A percentile compares a stretch with the other conserved stretches of the same genome.
These are phyloP conservation scores for Cryphonectria parasitica DNA, from an alignment of 2,329 filamentous ascomycete species.

Conservation along the genomic window DNA sequence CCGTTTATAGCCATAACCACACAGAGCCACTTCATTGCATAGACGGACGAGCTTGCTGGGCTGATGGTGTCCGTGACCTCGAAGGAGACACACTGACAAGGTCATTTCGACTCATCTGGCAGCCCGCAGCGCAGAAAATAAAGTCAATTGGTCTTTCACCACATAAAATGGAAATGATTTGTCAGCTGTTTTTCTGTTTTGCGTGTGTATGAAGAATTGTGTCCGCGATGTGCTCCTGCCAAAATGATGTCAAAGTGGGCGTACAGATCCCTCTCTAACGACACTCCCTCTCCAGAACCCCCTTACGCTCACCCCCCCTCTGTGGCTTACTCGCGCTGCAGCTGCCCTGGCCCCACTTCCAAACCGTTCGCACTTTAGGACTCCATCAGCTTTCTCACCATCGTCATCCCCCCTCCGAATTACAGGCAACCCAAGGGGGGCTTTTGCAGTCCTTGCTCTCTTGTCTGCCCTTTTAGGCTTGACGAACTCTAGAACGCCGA, in stretches of 20 bases:
- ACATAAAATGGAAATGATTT: not conserved
- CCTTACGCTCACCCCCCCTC: not conserved
- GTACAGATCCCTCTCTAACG: not conserved
- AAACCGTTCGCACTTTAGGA: not conserved
- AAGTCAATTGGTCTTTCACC: not conserved
- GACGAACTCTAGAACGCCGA: not conserved
- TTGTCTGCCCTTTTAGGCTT: conserved; percentile 4
- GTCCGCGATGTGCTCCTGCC: not conserved
- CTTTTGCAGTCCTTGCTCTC: conserved; percentile 7
- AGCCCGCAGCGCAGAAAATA: conserved; percentile 1
- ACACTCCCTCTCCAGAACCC: conserved; percentile 7
- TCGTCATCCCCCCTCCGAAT: conserved; percentile 18
- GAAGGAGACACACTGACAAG: conserved; percentile 25
- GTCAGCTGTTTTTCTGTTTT: too few relatives aligned
- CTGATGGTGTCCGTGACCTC: conserved; percentile 15
- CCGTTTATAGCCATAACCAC: conserved; percentile 15
- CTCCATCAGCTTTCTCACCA: conserved; percentile 25
- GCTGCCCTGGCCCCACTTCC: conserved; percentile 9
- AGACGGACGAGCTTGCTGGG: conserved; percentile 16
- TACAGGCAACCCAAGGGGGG: not conserved
- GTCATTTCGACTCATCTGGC: conserved; percentile 26
- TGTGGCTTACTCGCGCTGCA: not conserved
- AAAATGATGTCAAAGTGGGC: conserved; percentile 7
- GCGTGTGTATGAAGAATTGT: too few relatives aligned
- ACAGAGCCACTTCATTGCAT: conserved; percentile 20